Evolutionary conservation across 2,329 filamentous ascomycete species (phyloP), one percentile per base, ranked within the genome.

Genomic region (Berkeleyomyces basicola): DNA sequence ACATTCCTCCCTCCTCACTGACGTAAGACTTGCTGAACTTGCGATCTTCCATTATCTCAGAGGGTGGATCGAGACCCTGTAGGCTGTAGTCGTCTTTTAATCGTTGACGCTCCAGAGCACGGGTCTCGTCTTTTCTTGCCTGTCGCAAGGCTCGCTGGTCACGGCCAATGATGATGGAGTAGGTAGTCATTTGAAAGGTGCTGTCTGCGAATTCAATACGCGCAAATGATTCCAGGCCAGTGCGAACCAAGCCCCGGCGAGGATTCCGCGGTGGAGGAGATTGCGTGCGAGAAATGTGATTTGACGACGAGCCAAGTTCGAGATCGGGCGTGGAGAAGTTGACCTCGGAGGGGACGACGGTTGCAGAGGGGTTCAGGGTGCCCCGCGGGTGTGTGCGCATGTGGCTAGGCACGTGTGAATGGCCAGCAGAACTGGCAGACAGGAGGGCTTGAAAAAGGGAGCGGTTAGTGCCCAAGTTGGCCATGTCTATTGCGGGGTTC

Each of bases 131-230:
- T 62, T 74, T 74, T 53, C 77, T 75, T 31, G 81, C 82, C 67
- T 81, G 77, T 62, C 78, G 73, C 66, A 82, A 72, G 7, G 83
- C 83, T 61, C 77, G 74, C 68, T 84, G 78, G 71, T 90, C 87
- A 65, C 87, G 84, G 62, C 86, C 87, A 37, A 91, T 82, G 63
- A 87, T 81, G 67, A 90, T 80, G 61, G 82, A 79, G 68, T 85
- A 85, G 1, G 86, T 89, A 60, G 84, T 88, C 83, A 91, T 87
- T 72, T 88, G 87, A 71, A 88, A 90, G 63, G 84, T 80, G 69
- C 86, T 86, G 74, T 91, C 87, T 67, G 81, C 79, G 70, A 91
- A 90, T 68, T 84, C 81, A 65, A 91, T 76, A 61, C 77, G 75
- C 51, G 80, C 80, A 70, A 82, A 83, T 2, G 79, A 82, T 68